phyloP scores from a whole-genome alignment of 305 asterid species.

The Fraxinus velutina region DNA sequence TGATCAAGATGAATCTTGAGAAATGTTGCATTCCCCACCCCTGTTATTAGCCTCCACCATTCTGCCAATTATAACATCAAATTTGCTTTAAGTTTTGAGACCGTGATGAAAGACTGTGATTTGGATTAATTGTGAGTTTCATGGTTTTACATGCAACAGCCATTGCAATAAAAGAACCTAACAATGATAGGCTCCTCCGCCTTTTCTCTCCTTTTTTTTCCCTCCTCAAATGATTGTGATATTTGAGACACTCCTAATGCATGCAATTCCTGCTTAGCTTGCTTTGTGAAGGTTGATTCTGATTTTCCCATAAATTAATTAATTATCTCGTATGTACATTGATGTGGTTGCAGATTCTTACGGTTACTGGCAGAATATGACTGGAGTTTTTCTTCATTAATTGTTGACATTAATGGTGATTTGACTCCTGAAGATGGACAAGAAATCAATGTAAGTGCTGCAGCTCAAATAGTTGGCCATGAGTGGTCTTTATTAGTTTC shows the following conservation, averaged over 20 bases:
- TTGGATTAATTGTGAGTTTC: neutral
- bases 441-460: constrained; percentile 65
- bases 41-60: neutral
- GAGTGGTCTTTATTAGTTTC: neutral
- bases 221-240: neutral
- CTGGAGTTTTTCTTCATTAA: constrained; percentile 83
- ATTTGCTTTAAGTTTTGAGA: neutral
- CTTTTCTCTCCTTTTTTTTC: neutral
- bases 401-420: constrained; percentile 82
- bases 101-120: neutral
- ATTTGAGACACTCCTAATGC: neutral
- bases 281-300: neutral
- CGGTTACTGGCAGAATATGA: constrained; percentile 78
- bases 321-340: neutral
- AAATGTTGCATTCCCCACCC: neutral
- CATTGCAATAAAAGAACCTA: neutral
- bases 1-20: neutral
- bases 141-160: neutral
- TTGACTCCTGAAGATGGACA: constrained; percentile 69
- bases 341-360: constrained; percentile 62
- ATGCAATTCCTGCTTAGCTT: constrained; percentile 3
- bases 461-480: constrained; percentile 6
- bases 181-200: neutral
- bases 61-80: neutral
- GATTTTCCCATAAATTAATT: neutral